These are phyloP conservation scores for Nemania diffusa DNA, from an alignment of 2,329 filamentous ascomycete genomes.

Conservation along the genomic window DNA sequence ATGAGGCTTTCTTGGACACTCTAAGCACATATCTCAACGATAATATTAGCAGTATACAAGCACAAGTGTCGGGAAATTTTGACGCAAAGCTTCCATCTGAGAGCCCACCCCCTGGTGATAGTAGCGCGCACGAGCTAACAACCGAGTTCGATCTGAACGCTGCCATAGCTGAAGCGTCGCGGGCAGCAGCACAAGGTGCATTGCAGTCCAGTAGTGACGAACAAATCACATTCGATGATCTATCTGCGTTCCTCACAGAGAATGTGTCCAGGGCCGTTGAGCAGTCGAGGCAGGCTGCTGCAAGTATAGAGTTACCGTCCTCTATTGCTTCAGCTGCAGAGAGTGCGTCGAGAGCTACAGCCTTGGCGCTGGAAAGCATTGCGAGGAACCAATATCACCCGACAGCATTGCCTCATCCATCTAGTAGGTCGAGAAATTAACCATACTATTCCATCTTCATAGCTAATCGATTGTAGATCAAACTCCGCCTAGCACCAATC, in stretches of 20 bases:
- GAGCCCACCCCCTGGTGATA: constrained; percentile 37
- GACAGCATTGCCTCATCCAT: constrained; percentile 45
- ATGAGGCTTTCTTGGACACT: constrained; percentile 49
- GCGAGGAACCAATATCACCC: constrained; percentile 50
- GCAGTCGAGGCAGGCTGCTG: constrained; percentile 43
- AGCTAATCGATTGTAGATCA: constrained; percentile 39
- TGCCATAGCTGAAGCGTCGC: constrained; percentile 49
- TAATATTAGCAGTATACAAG: constrained; percentile 47
- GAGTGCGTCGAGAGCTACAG: constrained; percentile 49
- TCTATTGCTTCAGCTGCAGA: constrained; percentile 47
- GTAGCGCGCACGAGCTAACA: constrained; percentile 38
- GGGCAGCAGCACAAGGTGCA: constrained; percentile 46
- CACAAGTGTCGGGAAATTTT: constrained; percentile 41
- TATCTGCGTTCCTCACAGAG: constrained; percentile 47
- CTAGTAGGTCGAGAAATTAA: constrained; percentile 36
- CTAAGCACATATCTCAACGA: constrained; percentile 50
- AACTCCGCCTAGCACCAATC: constrained; percentile 35
- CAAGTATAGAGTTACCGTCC: constrained; percentile 44
- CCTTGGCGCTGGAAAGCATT: constrained; percentile 49
- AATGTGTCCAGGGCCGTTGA: constrained; percentile 48
- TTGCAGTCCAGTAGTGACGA: constrained; percentile 39
- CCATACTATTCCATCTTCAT: not conserved
- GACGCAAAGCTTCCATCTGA: constrained; percentile 40
- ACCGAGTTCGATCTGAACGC: constrained; percentile 48
- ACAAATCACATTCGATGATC: constrained; percentile 42